Evolutionary conservation across 176 grass and related monocot species (phyloP), one percentile per base, ranked within the genome.

Genomic region (Cocos nucifera): DNA sequence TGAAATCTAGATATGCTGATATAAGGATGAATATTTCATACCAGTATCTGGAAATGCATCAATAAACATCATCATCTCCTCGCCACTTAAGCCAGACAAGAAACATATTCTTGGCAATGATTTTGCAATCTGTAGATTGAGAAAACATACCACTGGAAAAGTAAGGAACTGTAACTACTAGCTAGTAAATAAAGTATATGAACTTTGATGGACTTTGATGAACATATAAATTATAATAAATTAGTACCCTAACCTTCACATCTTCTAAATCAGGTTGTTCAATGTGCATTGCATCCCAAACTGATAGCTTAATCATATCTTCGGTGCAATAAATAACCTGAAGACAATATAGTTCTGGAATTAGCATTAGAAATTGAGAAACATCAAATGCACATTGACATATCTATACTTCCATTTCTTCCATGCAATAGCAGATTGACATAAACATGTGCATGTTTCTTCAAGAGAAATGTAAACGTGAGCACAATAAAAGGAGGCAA

Each of bases 61-160:
- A 66, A 96, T 85, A 61, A 96, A 96, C 91, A 96, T 96, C 78
- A 90, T 96, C 74, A 96, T 96, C 75, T 96, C 92, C 71, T 90
- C 92, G 49, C 83, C 92, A 17, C 78, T 87, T 75, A 96, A 80
- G 67, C 87, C 92, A 65, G 92, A 96, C 54, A 96, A 82, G 53
- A 90, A 81, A 69, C 83, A 90, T 59, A 90, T 67, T 82, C 80
- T 85, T 61, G 87, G 83, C 17, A 77, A 23, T 49, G 83, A 82
- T 25, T 80, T 57, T 74, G 86, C 58, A 73, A 85, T 67, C 91
- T 96, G 68, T 30, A 56, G 62, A 77, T 64, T 57, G 5, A 61
- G 17, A 14, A 62, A 25, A 17, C 12, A 52, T 59, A 57, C 22
- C 54, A 73, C 8, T 21, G 18, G 29, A 62, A 61, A 21, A 44